These are phyloP conservation scores for Pythium monospermum DNA, from an alignment of 352 stramenopile species.

Conservation along the genomic window DNA sequence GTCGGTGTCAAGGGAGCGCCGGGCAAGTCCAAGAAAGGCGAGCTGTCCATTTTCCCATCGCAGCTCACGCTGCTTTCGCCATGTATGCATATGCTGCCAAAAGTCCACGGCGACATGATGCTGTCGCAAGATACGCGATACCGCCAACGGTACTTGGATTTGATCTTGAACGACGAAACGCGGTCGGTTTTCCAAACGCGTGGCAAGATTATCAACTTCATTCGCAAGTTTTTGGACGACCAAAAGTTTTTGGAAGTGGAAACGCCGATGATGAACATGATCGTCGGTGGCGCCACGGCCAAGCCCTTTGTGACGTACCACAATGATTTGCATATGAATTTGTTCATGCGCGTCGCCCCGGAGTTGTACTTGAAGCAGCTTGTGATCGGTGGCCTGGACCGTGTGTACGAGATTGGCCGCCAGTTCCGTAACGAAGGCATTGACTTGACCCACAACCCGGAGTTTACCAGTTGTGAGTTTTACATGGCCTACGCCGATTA, in stretches of 20 bases:
- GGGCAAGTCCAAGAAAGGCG: constrained; percentile 97
- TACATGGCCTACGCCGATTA: constrained; percentile 99
- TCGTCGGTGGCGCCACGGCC: constrained; percentile 93
- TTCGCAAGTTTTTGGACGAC: constrained; percentile 92
- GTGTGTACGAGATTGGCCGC: constrained; percentile 97
- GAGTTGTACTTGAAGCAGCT: constrained; percentile 98
- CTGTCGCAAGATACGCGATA: constrained; percentile 77
- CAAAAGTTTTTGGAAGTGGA: constrained; percentile 97
- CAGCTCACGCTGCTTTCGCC: constrained; percentile 71
- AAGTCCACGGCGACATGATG: constrained; percentile 63
- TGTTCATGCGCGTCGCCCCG: constrained; percentile 96
- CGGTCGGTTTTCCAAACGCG: constrained; percentile 92
- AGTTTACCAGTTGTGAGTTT: constrained; percentile 98
- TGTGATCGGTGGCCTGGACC: constrained; percentile 96
- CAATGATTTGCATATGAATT: constrained; percentile 95
- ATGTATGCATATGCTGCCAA: constrained; percentile 85
- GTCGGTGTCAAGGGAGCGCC: constrained; percentile 92
- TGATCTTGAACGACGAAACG: constrained; percentile 95
- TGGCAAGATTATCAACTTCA: constrained; percentile 92
- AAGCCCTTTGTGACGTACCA: constrained; percentile 98
- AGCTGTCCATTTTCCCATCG: constrained; percentile 96
- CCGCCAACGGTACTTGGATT: constrained; percentile 92
- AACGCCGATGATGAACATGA: constrained; percentile 96
- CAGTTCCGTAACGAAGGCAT: constrained; percentile 99
- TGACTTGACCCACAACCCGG: constrained; percentile 97